Evolutionary conservation across 129 eudicot species (phyloP), one percentile per base, ranked within the genome.

Genomic region (Arctium minus): DNA sequence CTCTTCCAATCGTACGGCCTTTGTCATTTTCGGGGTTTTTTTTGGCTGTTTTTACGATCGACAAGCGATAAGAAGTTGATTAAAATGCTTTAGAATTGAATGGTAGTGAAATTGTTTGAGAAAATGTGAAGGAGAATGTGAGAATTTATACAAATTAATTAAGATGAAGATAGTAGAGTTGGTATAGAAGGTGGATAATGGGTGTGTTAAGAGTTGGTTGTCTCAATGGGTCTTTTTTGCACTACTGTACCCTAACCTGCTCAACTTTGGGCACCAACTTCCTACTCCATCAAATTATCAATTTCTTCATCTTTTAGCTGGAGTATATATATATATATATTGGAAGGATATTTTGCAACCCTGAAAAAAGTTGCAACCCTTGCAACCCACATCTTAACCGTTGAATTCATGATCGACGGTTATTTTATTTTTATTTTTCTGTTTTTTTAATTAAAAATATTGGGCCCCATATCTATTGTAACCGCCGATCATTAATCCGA

Each of bases 1-100:
- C 32, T 65, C 83, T 89, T 91, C 92, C 70, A 85, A 73, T 79
- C 87, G 78, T 37, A 75, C 90, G 48, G 76, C 82, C 86, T 88
- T 86, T 75, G 82, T 84, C 85, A 74, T 88, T 40, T 70, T 60
- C 3, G 33, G 27, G 64, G 1, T 15, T 38, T 15, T 60, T 76
- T 60, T 8, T 0, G 22, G 6, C 29, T 1, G 9, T 69, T 29
- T 7, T 48, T 33, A 8, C 31, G 31, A 35, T 56, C 12, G 32
- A 46, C 68, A 84, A 84, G 75, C 39, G 74, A 53, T 83, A 27
- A 70, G 78, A n/a, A 78, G 74, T 22, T 60, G 53, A 65, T 64
- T 29, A 32, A 50, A 18, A 68, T 79, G 69, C 35, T 83, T 48
- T 70, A 50, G n/a, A 50, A 15, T 42, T 18, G 72, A 67, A 73